Evolutionary conservation across 106 monocot genomes (phyloP), one percentile per base, ranked within the genome.

Genomic region (Cymbidium sinense): DNA sequence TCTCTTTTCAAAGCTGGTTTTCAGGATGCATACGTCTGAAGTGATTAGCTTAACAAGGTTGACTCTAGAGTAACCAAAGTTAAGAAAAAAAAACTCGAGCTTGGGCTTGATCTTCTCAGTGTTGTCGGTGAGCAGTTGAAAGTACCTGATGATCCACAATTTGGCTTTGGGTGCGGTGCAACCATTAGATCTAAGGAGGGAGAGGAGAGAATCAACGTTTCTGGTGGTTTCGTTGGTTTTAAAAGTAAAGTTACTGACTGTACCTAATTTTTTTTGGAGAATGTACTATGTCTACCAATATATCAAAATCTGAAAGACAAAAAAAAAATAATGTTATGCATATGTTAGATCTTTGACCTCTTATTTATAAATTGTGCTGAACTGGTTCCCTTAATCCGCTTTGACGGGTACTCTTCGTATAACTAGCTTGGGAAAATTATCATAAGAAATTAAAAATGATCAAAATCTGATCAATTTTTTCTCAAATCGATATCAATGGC

Each of bases 41-140:
- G 69, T 9, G 69, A 84, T 7, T 55, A 80, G 7, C n/a, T 62
- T 64, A 3, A 51, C 27, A 35, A 88, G 75, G 50, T 52, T 35
- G n/a, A 35, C 7, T 11, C 43, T 52, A 3, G 77, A 62, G 72
- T 20, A 52, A 21, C 88, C 88, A 19, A 79, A 1, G 43, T n/a
- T 1, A 8, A 70, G 74, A 71, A 78, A 67, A 69, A 82, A 84
- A n/a, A n/a, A n/a, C 2, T 86, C 80, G 0, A 90, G 43, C 76
- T 90, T 90, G 39, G 87, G 87, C 47, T 76, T 75, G 41, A 90
- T 20, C 17, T 52, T 75, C 7, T 55, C 71, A 1, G 85, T 70
- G 27, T 78, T 50, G 52, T 33, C 17, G 55, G 25, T 10, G 29
- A 83, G 79, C 41, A 86, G 27, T 27, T 8, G 17, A 1, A 85